phyloP scores from a whole-genome alignment of 495 filamentous ascomycete genomes.

The Arthonia radiata region DNA sequence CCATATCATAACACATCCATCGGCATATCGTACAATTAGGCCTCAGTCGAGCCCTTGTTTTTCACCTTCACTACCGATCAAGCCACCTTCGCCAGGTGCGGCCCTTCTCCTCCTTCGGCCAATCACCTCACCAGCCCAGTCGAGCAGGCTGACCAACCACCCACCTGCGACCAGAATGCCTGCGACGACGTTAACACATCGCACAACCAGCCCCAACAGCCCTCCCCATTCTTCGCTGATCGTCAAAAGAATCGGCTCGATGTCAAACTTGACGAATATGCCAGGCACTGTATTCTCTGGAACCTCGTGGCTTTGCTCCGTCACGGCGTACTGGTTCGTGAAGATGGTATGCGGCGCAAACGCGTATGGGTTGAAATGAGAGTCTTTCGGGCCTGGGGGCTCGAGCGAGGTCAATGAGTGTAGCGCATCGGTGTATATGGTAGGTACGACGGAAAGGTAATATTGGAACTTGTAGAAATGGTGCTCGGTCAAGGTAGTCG shows the following conservation, averaged over 20 bases:
- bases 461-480: constrained; percentile 97
- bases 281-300: constrained; percentile 55
- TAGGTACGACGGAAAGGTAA: constrained; percentile 89
- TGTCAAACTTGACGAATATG: constrained; percentile 97
- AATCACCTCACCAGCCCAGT: constrained; percentile 25
- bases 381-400: constrained; percentile 14
- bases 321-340: constrained; percentile 97
- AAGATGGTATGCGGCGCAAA: constrained; percentile 31
- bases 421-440: constrained; percentile 56
- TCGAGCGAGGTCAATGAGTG: too few species aligned
- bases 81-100: too few species aligned
- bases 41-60: too few species aligned
- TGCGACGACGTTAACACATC: constrained; percentile 41
- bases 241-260: constrained; percentile 77
- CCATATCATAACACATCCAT: too few species aligned
- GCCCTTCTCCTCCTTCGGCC: constrained; percentile 8
- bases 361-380: constrained; percentile 6
- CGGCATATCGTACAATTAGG: too few species aligned
- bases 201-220: constrained; percentile 47
- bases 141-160: constrained; percentile 34
- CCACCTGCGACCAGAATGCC: constrained; percentile 38
- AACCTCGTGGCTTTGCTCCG: constrained; percentile 47
- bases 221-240: constrained; percentile 61
- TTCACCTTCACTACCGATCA: too few species aligned
- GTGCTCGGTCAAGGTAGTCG: constrained; percentile 42